Evolutionary conservation across 2,329 filamentous ascomycete species (phyloP), one percentile per base, ranked within the genome.

Genomic region (Botrytis byssoidea): DNA sequence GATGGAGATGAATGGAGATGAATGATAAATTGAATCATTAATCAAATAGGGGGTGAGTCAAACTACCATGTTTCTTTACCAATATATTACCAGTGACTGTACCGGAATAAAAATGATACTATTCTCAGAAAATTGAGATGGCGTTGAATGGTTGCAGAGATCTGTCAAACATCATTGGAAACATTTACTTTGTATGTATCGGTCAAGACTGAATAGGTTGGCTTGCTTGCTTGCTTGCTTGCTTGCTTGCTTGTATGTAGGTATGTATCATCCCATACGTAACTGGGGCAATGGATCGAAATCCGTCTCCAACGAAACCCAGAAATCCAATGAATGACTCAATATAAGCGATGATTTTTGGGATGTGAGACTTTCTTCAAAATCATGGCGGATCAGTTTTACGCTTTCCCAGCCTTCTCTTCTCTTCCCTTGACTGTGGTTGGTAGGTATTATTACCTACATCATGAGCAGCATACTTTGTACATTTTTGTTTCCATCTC

Each of bases 121-220:
- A 46, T 46, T 46, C 63, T 48, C 63, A 48, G 29, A 66, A 55
- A 66, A 66, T 66, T 35, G 63, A 48, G 63, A 66, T 66, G 63
- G 63, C 63, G 63, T 3, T 18, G 37, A 2, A 37, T 8, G 35
- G 35, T 37, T 37, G 63, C 25, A 48, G 42, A 65, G 42, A 66
- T 66, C 44, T 35, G 63, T 65, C 63, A 66, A 48, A 66, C 29
- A 4, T 66, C 42, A 25, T 48, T 25, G 42, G 29, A 65, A 48
- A 48, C 18, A 55, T 29, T 8, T 14, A 18, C 42, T 6, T 18
- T 18, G 16, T 7, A 48, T 48, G 29, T 48, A 48, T 46, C 63
- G 63, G 63, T 66, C 63, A 66, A 46, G 40, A 35, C 29, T 25
- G 20, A 46, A 46, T 22, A 16, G 63, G 16, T 48, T n/a, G 35